Evolutionary conservation across 345 rosid genomes (phyloP).

Genomic region (Leavenworthia alabamica): DNA sequence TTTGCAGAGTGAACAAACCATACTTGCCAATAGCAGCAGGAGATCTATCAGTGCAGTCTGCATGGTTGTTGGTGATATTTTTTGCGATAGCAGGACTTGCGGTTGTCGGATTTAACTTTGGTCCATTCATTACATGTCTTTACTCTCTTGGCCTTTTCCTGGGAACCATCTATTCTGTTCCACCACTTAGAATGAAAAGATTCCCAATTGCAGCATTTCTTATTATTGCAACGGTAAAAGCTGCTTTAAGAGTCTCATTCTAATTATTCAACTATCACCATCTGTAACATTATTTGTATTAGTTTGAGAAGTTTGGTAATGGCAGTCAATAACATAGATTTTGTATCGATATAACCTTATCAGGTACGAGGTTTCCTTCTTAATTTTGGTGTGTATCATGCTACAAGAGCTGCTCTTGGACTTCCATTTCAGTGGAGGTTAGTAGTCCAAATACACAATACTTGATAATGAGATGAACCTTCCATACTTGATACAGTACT

Average conservation of each 20-base stretch:
- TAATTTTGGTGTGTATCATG: constrained; percentile 87
- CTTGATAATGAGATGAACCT: neutral
- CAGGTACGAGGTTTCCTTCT: constrained; percentile 97
- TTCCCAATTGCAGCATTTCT: constrained; percentile 88
- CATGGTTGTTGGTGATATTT: constrained; percentile 79
- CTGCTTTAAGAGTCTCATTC: constrained; percentile 10
- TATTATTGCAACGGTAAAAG: constrained; percentile 72
- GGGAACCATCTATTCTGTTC: constrained; percentile 96
- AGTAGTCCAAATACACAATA: constrained; percentile 1
- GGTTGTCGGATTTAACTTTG: constrained; percentile 73
- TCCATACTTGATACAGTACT: neutral
- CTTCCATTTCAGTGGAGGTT: constrained; percentile 91
- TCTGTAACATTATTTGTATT: neutral
- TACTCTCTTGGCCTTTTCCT: constrained; percentile 79
- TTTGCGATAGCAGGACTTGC: constrained; percentile 68
- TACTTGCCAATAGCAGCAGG: constrained; percentile 98
- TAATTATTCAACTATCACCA: constrained; percentile 1
- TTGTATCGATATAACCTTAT: neutral
- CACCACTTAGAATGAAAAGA: constrained; percentile 92
- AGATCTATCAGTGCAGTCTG: constrained; percentile 84
- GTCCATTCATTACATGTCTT: constrained; percentile 72
- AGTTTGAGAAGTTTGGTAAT: neutral
- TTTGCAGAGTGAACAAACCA: constrained; percentile 94
- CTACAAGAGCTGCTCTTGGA: constrained; percentile 92
- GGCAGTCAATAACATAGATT: neutral